Conservation (phyloP, 2,329 filamentous ascomycete genomes). For the Celoporthe dispersa region DNA sequence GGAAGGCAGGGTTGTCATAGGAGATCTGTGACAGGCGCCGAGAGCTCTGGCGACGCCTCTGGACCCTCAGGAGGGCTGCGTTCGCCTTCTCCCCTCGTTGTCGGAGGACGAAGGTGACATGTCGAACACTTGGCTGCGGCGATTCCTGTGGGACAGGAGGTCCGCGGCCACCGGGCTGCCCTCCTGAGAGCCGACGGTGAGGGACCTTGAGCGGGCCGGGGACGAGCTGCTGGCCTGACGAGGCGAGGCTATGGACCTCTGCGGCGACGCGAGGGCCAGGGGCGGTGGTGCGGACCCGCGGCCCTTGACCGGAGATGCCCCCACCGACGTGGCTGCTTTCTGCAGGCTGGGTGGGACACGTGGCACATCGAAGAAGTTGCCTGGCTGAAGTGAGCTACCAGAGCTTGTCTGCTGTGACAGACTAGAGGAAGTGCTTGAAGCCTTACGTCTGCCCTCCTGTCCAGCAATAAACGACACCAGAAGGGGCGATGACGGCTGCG, state of each 20-base stretch:
- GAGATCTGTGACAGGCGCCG: slow-evolving; percentile 90
- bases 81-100: slow-evolving; percentile 94
- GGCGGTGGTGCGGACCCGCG: slow-evolving; percentile 54
- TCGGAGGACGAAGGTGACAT: slow-evolving; percentile 97
- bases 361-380: slow-evolving; percentile 72
- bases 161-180: slow-evolving; percentile 75
- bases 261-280: slow-evolving; percentile 59
- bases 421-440: slow-evolving; percentile 85
- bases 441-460: slow-evolving; percentile 83
- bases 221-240: slow-evolving; percentile 65
- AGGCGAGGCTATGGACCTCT: slow-evolving; percentile 64
- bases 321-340: slow-evolving; percentile 60
- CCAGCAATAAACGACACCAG: slow-evolving; percentile 94
- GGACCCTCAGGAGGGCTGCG: slow-evolving; percentile 80
- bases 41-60: slow-evolving; percentile 94
- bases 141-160: slow-evolving; percentile 77
- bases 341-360: slow-evolving; percentile 64
- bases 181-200: slow-evolving; percentile 94
- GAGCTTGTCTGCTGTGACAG: slow-evolving; percentile 73
- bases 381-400: slow-evolving; percentile 68
- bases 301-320: slow-evolving; percentile 61
- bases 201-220: slow-evolving; percentile 77
- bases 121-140: slow-evolving; percentile 92
- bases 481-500: slow-evolving; percentile 81
- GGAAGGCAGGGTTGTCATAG: slow-evolving; percentile 82